Conservation (phyloP, 2,329 filamentous ascomycete species). For the Ophiocordyceps unilateralis region DNA sequence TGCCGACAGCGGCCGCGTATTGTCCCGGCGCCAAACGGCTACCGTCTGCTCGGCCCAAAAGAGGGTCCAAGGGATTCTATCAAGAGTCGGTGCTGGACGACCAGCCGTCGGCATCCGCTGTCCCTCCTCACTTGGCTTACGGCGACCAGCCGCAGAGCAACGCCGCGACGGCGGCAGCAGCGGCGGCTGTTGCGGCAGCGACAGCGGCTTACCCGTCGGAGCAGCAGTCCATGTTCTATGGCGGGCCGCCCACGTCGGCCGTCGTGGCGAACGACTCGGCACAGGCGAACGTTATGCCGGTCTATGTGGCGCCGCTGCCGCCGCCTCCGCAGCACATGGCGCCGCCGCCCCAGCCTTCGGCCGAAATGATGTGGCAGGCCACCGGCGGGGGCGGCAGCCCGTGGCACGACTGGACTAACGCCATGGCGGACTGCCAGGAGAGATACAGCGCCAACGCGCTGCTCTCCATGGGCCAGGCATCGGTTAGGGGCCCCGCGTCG, state of each 20-base stretch:
- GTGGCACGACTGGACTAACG: conserved; percentile 38
- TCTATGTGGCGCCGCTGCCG: neutral
- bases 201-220: conserved; percentile 11
- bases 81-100: conserved; percentile 9
- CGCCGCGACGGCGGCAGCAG: too few relatives aligned
- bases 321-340: conserved; percentile 16
- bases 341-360: conserved; percentile 11
- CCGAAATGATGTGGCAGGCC: conserved; percentile 18
- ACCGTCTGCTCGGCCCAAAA: too few relatives aligned
- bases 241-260: conserved; percentile 1
- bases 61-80: conserved; percentile 13
- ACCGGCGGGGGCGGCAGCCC: conserved; percentile 21
- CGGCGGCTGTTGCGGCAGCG: conserved; percentile 1
- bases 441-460: conserved; percentile 31
- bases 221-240: conserved; percentile 12
- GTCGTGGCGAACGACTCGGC: too few relatives aligned
- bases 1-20: conserved; percentile 6
- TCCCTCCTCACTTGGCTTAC: too few relatives aligned
- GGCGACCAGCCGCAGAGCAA: too few relatives aligned
- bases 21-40: too few relatives aligned
- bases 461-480: conserved; percentile 14
- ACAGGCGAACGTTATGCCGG: too few relatives aligned
- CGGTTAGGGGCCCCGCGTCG: conserved; percentile 1
- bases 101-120: too few relatives aligned
- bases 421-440: conserved; percentile 31